Conservation (phyloP, 2,329 filamentous ascomycete genomes). For the Macroventuria anomochaeta region DNA sequence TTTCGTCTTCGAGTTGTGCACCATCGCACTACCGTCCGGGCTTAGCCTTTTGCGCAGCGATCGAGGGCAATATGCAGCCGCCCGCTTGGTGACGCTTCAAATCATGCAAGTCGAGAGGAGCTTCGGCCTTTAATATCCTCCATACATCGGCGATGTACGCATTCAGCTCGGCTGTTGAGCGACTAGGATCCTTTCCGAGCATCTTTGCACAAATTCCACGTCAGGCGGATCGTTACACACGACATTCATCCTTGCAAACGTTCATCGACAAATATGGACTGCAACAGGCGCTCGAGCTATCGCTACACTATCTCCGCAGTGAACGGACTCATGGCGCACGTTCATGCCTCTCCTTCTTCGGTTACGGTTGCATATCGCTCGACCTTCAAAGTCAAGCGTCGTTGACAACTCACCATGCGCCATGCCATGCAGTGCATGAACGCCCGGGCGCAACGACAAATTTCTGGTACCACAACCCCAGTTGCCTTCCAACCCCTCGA, state of each 20-base stretch:
- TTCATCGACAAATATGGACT: constrained; percentile 15
- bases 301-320: constrained; percentile 37
- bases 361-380: constrained; percentile 45
- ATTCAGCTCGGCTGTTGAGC: constrained; percentile 14
- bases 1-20: constrained; percentile 28
- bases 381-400: constrained; percentile 44
- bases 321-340: constrained; percentile 45
- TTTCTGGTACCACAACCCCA: constrained; percentile 47
- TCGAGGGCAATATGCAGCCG: constrained; percentile 27
- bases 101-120: constrained; percentile 10
- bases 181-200: constrained; percentile 12
- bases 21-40: constrained; percentile 16
- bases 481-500: constrained; percentile 43
- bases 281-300: constrained; percentile 34
- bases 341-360: constrained; percentile 45
- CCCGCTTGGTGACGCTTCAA: constrained; percentile 15
- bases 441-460: constrained; percentile 37
- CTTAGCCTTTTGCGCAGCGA: constrained; percentile 25
- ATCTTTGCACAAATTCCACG: constrained; percentile 10
- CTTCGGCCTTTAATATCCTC: constrained; percentile 5
- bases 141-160: constrained; percentile 11
- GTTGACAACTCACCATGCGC: constrained; percentile 50
- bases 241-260: constrained; percentile 21
- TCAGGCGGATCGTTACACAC: constrained; percentile 11
- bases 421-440: constrained; percentile 47